Evolutionary conservation across 331 rosid species (phyloP).

Genomic region (Stylosanthes scabra): DNA sequence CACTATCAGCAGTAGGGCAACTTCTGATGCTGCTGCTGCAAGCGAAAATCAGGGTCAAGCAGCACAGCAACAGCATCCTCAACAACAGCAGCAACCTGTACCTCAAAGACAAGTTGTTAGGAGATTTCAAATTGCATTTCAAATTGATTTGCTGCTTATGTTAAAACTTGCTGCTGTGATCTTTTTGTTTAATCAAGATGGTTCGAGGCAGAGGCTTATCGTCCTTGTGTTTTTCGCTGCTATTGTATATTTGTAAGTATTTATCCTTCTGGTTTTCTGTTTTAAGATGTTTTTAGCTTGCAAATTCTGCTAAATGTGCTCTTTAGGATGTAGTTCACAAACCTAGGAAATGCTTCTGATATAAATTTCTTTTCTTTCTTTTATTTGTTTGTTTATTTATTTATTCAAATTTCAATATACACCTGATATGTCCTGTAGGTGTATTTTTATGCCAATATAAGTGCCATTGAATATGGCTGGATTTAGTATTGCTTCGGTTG

Average conservation of each 20-base stretch:
- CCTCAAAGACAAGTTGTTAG: constrained; percentile 88
- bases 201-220: constrained; percentile 88
- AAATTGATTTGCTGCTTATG: constrained; percentile 88
- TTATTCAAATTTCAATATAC: constrained; percentile 14
- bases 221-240: constrained; percentile 85
- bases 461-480: constrained; percentile 10
- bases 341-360: constrained; percentile 18
- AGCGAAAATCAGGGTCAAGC: constrained; percentile 77
- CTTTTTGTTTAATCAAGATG: constrained; percentile 96
- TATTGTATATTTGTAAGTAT: constrained; percentile 85
- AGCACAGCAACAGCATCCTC: constrained; percentile 68
- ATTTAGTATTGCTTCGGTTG: constrained; percentile 12
- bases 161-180: constrained; percentile 94
- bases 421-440: neutral
- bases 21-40: constrained; percentile 58
- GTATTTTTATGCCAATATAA: neutral
- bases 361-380: neutral
- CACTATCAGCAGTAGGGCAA: constrained; percentile 56
- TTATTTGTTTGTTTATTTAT: neutral
- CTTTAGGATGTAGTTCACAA: constrained; percentile 5
- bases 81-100: constrained; percentile 78
- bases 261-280: neutral
- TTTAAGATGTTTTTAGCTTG: constrained; percentile 24
- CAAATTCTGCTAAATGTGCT: constrained; percentile 27
- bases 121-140: constrained; percentile 93